Evolutionary conservation across 495 filamentous ascomycete genomes (phyloP), one percentile per base, ranked within the genome.

Genomic region (Durotheca rogersii): DNA sequence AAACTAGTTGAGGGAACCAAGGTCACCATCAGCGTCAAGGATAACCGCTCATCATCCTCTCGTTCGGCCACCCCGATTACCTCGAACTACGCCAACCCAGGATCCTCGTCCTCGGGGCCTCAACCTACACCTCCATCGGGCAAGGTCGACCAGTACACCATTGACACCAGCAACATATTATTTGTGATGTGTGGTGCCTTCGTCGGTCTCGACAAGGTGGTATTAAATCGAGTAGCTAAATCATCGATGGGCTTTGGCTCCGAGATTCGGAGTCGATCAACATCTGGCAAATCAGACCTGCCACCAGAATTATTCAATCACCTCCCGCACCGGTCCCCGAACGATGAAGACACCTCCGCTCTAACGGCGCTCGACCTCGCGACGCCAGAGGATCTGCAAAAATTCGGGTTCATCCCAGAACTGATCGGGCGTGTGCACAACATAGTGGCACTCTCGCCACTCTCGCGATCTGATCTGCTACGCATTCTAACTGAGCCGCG

Each of bases 1-100:
- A 97, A 97, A 70, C 88, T 98, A 19, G 87, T 98, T 20, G 93
- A 98, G 71, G 93, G 93, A 9, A 96, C 93, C 0, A 96, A 91
- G 7, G 73, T 98, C 6, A 90, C 92, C 16, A 75, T 92, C 9
- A 88, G 87, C 56, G 85, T 89, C 11, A 97, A 97, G 64, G 81
- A 87, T 38, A 88, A 94, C 67, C 67, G 84, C 15, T 61, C 76
- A 54, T 59, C 61, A 3, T 63, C 67, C 17, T 59, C 56, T 23
- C 76, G 84, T 10, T 64, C 73, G 21, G 69, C 70, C 6, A 73
- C 71, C 25, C 64, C 63, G 18, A 66, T 70, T 18, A 67, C 68
- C 16, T 65, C 56, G 36, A 67, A 60, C 30, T 71, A 70, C 48
- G 66, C 65, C 15, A 59, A 68, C 3, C 43, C 66, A 3, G 62